Conservation (phyloP, 75 land plant genomes). For the Selaginella moellendorffii region DNA sequence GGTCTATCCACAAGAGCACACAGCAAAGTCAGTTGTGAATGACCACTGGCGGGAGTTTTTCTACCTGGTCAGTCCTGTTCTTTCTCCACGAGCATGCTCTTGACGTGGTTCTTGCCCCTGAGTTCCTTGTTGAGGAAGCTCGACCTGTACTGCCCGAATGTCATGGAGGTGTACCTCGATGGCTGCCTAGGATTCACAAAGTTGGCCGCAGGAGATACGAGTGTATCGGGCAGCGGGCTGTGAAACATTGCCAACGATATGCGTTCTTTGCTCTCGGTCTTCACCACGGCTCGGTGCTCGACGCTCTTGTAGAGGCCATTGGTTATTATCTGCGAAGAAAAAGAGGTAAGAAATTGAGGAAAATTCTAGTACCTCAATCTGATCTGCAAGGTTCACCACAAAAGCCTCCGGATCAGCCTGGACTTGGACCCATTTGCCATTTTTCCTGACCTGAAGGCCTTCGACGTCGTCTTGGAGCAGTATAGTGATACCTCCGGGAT, state of each 20-base stretch:
- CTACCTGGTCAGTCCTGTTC: not conserved
- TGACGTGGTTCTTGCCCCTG: not conserved
- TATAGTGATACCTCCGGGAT: not conserved
- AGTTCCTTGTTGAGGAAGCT: not conserved
- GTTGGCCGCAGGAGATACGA: not conserved
- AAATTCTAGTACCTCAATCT: slow-evolving; percentile 38
- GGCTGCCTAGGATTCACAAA: not conserved
- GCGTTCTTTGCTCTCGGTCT: not conserved
- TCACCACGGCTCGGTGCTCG: not conserved
- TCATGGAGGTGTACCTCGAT: not conserved
- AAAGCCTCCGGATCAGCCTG: slow-evolving; percentile 42
- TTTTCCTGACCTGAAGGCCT: slow-evolving; percentile 54
- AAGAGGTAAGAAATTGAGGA: not conserved
- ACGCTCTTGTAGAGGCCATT: not conserved
- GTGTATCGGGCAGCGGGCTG: not conserved
- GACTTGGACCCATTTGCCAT: slow-evolving; percentile 43
- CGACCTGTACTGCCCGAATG: not conserved
- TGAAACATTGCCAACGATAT: not conserved
- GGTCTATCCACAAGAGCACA: too few species aligned
- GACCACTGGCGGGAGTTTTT: too few species aligned
- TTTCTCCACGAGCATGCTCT: not conserved
- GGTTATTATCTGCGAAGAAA: not conserved
- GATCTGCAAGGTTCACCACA: slow-evolving; percentile 60
- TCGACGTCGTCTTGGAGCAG: not conserved
- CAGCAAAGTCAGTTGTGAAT: too few species aligned